phyloP scores from a whole-genome alignment of 2,329 filamentous ascomycete species.

The Fusarium sp. region DNA sequence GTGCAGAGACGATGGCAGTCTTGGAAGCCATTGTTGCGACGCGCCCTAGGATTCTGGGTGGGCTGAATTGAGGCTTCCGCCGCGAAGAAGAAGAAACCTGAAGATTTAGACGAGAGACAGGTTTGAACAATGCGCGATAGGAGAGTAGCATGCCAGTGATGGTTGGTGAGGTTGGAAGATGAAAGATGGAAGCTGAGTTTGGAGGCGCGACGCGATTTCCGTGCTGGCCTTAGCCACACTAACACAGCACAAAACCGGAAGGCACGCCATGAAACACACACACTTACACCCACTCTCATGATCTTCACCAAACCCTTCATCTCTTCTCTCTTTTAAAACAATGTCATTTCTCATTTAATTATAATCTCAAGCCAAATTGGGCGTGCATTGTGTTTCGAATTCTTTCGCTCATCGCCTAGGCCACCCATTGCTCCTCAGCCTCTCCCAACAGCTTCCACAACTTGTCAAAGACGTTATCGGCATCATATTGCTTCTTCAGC shows the following conservation, averaged over 20 bases:
- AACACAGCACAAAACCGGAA: not conserved
- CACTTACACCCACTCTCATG: not conserved
- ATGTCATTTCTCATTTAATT: not conserved
- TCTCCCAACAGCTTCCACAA: slow-evolving; percentile 36
- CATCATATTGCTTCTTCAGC: slow-evolving; percentile 37
- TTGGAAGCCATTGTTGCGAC: slow-evolving; percentile 31
- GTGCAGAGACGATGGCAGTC: slow-evolving; percentile 17
- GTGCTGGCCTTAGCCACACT: slow-evolving; percentile 12
- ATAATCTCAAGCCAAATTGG: not conserved
- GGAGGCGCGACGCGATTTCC: slow-evolving; percentile 26
- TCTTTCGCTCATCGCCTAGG: not conserved
- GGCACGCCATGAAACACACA: not conserved
- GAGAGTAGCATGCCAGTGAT: not conserved
- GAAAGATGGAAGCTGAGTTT: slow-evolving; percentile 15
- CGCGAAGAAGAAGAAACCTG: not conserved
- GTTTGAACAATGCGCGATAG: not conserved
- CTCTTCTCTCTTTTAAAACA: not conserved
- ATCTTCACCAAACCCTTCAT: not conserved
- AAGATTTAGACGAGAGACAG: not conserved
- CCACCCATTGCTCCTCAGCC: slow-evolving; percentile 35
- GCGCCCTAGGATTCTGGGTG: not conserved
- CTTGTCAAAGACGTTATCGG: slow-evolving; percentile 38
- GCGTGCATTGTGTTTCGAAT: not conserved
- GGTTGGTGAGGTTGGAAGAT: not conserved
- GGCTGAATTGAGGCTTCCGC: not conserved